Percentiles rank a stretch among this genome's conserved stretches.
Evolutionary conservation across 1,284 basidiomycete species (phyloP).

Genomic region (Phaffia rhodozyma): DNA sequence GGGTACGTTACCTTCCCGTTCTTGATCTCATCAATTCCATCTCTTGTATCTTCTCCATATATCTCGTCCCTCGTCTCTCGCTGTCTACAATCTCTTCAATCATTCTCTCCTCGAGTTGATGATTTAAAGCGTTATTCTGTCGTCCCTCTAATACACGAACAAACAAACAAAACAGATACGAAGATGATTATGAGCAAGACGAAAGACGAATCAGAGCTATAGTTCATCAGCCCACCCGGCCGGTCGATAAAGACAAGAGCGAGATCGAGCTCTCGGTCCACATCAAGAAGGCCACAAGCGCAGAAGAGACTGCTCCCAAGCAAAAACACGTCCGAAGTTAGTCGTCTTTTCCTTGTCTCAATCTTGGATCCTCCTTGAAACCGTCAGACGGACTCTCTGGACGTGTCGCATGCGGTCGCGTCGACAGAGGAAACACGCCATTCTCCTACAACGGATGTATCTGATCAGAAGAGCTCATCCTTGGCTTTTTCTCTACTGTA

Average conservation of each 20-base stretch:
- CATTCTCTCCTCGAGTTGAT: too few species aligned
- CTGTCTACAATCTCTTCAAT: too few species aligned
- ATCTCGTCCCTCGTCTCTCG: too few species aligned
- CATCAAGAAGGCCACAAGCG: constrained; percentile 89
- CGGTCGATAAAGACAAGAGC: constrained; percentile 92
- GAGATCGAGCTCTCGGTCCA: constrained; percentile 81
- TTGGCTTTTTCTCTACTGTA: neutral
- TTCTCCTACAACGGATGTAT: neutral
- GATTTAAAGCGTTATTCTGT: too few species aligned
- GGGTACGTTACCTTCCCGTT: too few species aligned
- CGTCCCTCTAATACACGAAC: too few species aligned
- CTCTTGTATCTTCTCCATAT: too few species aligned
- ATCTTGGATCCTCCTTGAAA: constrained; percentile 1
- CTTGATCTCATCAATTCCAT: too few species aligned
- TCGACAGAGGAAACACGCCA: neutral
- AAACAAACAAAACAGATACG: neutral
- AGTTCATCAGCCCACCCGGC: constrained; percentile 75
- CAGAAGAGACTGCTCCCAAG: constrained; percentile 45
- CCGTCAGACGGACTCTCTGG: neutral
- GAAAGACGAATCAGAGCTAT: constrained; percentile 2
- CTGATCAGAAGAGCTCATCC: neutral
- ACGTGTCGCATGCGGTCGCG: neutral
- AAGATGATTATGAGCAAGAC: constrained; percentile 17
- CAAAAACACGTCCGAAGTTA: constrained; percentile 94
- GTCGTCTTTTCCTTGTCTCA: constrained; percentile 30